Percentiles rank a stretch among this genome's conserved stretches.
Evolutionary conservation across 2,329 filamentous ascomycete genomes (phyloP).

Genomic region (Didymella pinodella): DNA sequence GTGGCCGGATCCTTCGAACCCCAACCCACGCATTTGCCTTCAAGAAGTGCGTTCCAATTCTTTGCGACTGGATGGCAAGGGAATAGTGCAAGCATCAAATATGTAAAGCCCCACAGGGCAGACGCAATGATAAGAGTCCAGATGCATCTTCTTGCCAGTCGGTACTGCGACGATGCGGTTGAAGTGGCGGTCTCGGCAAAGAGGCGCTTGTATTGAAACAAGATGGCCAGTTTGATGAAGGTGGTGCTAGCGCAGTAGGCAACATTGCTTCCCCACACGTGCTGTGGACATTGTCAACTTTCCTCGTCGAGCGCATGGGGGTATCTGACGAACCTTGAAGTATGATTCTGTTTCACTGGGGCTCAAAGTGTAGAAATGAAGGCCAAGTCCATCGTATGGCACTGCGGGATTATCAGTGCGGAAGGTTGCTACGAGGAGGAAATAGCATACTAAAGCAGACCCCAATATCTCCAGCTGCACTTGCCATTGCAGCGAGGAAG

Average conservation of each 20-base stretch:
- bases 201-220: slow-evolving; percentile 50
- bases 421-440: too few species aligned
- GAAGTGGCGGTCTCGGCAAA: slow-evolving; percentile 37
- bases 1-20: slow-evolving; percentile 41
- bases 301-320: background rate
- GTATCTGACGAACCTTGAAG: slow-evolving; percentile 36
- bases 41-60: slow-evolving; percentile 37
- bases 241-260: slow-evolving; percentile 43
- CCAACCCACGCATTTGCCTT: slow-evolving; percentile 46
- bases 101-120: slow-evolving; percentile 43
- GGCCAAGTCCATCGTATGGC: slow-evolving; percentile 44
- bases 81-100: slow-evolving; percentile 43
- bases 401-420: slow-evolving; percentile 29
- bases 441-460: slow-evolving; percentile 43
- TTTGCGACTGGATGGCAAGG: slow-evolving; percentile 41
- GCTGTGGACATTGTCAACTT: slow-evolving; percentile 24
- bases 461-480: slow-evolving; percentile 37
- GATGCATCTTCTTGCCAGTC: slow-evolving; percentile 29
- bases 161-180: slow-evolving; percentile 18
- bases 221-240: slow-evolving; percentile 50
- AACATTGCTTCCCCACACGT: slow-evolving; percentile 43
- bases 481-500: slow-evolving; percentile 36
- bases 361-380: slow-evolving; percentile 43
- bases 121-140: slow-evolving; percentile 34
- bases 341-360: slow-evolving; percentile 27